Conservation (phyloP, 768 basidiomycete species). For the Butyriboletus loyo region DNA sequence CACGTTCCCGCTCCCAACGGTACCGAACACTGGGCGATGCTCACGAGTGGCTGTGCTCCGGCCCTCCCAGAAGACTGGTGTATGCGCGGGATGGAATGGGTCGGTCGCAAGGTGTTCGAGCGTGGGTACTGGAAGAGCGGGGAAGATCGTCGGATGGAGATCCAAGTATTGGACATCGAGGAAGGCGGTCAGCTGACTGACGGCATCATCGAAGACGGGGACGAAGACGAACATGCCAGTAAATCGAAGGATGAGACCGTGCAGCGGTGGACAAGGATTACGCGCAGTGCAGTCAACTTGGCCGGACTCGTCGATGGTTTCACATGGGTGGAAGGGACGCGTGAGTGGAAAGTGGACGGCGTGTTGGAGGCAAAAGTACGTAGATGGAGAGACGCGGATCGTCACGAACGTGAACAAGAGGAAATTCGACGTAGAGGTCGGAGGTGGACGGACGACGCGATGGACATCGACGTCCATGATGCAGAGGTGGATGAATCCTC, state of each 20-base stretch:
- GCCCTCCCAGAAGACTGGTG: slow-evolving; percentile 94
- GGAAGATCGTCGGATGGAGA: slow-evolving; percentile 64
- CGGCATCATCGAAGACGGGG: slow-evolving; percentile 80
- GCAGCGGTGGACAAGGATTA: slow-evolving; percentile 72
- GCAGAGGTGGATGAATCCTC: slow-evolving; percentile 44
- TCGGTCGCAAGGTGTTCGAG: slow-evolving; percentile 84
- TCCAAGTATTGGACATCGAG: slow-evolving; percentile 70
- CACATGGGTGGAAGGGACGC: slow-evolving; percentile 55
- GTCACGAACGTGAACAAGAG: slow-evolving; percentile 63
- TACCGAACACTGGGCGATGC: slow-evolving; percentile 60
- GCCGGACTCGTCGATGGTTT: slow-evolving; percentile 75
- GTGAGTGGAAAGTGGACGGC: slow-evolving; percentile 64
- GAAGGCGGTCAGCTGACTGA: slow-evolving; percentile 61
- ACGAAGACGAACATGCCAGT: slow-evolving; percentile 41
- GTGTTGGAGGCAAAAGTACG: slow-evolving; percentile 64
- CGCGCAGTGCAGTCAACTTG: slow-evolving; percentile 66
- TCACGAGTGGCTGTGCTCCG: slow-evolving; percentile 64
- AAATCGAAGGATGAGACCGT: slow-evolving; percentile 37
- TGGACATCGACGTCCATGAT: slow-evolving; percentile 68
- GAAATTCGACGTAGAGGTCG: slow-evolving; percentile 60
- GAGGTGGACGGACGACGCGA: slow-evolving; percentile 63
- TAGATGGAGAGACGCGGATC: slow-evolving; percentile 68
- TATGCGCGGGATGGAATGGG: slow-evolving; percentile 95
- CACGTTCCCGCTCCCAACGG: slow-evolving; percentile 27
- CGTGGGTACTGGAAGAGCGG: slow-evolving; percentile 91